These are phyloP conservation scores for Detonula confervacea DNA, from an alignment of 352 stramenopile species.

Conservation along the genomic window DNA sequence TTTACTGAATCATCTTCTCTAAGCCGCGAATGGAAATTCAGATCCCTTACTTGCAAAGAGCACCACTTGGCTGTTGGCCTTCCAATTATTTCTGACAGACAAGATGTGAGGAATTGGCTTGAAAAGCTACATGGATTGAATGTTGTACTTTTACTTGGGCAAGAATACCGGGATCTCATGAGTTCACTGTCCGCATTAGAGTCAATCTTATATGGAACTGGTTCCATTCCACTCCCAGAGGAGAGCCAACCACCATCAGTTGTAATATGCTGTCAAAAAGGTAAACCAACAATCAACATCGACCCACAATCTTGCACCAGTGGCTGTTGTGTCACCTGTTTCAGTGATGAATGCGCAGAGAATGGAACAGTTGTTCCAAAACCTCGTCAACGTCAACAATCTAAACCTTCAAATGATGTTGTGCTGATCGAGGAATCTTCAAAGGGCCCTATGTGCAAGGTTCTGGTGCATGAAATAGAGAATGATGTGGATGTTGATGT, in stretches of 20 bases:
- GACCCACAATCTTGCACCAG: conserved; percentile 17
- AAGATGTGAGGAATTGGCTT: conserved; percentile 32
- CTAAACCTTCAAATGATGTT: conserved; percentile 14
- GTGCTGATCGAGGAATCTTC: conserved; percentile 7
- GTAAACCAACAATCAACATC: conserved; percentile 2
- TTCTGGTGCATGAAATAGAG: conserved; percentile 12
- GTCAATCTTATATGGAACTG: conserved; percentile 37
- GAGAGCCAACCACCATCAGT: not conserved
- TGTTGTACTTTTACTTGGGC: conserved; percentile 37
- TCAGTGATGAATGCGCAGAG: conserved; percentile 14
- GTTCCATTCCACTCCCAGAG: not conserved
- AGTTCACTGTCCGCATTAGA: conserved; percentile 36
- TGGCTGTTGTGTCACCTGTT: conserved; percentile 18
- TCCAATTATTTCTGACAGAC: conserved; percentile 12
- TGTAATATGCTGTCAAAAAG: conserved; percentile 8
- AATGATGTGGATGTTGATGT: conserved; percentile 8
- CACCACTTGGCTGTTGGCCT: conserved; percentile 33
- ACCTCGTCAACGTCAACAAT: not conserved
- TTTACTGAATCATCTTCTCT: not conserved
- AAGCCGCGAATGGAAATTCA: conserved; percentile 35
- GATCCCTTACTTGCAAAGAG: conserved; percentile 33
- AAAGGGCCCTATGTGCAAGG: not conserved
- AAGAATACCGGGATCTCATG: conserved; percentile 26
- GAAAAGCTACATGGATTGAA: conserved; percentile 19
- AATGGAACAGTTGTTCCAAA: conserved; percentile 18